phyloP scores from a whole-genome alignment of 1,284 basidiomycete species.

The Mycena sp. region DNA sequence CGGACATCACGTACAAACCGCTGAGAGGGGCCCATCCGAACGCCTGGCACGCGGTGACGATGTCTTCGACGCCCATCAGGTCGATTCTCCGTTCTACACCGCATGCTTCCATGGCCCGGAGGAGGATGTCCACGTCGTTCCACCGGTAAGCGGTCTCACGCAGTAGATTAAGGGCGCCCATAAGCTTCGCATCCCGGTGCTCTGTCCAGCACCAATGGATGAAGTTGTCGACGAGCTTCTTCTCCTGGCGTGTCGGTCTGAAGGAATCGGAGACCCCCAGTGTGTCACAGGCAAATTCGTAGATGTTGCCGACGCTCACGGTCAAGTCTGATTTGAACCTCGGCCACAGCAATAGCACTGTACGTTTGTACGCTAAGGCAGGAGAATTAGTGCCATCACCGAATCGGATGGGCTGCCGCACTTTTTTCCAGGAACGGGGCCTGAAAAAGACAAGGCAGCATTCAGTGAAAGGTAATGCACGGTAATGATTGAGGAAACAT shows the following conservation, averaged over 20 bases:
- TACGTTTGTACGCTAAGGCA: background rate
- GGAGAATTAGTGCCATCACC: background rate
- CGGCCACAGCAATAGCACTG: background rate
- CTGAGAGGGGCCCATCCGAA: slow-evolving; percentile 20
- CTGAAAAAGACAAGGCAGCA: background rate
- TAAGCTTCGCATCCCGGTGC: background rate
- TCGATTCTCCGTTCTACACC: slow-evolving; percentile 8
- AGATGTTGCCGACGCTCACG: background rate
- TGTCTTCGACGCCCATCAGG: slow-evolving; percentile 15
- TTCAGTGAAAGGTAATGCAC: background rate
- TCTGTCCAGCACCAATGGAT: background rate
- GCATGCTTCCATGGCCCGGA: slow-evolving; percentile 10
- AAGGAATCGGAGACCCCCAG: background rate
- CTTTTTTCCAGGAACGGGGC: background rate
- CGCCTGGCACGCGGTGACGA: slow-evolving; percentile 15
- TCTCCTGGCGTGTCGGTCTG: slow-evolving; percentile 2
- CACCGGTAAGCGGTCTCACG: slow-evolving; percentile 22
- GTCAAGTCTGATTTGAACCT: background rate
- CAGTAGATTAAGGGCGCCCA: background rate
- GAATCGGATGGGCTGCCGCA: no score
- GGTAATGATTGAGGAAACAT: background rate
- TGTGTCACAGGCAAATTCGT: background rate
- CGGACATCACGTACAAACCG: slow-evolving; percentile 13
- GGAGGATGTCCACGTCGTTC: slow-evolving; percentile 19
- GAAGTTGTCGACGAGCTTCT: background rate